These are phyloP conservation scores for Boechera stricta DNA, from an alignment of 345 rosid species.

Conservation along the genomic window DNA sequence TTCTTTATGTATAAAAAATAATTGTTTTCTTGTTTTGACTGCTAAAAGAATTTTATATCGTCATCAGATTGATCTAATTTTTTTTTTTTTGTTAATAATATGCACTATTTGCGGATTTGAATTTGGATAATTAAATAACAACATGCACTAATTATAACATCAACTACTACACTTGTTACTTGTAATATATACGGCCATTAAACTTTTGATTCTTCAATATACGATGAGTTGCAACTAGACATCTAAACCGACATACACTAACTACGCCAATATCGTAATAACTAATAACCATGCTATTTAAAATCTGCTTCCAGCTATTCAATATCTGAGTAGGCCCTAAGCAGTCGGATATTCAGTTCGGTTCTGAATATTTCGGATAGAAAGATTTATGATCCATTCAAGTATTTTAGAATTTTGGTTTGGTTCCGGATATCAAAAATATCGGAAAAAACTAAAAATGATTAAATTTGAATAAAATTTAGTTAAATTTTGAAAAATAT, in stretches of 20 bases:
- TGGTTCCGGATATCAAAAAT: too few species aligned
- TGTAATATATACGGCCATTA: background rate
- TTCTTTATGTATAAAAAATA: background rate
- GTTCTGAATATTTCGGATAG: too few species aligned
- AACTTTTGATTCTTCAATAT: background rate
- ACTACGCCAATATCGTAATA: background rate
- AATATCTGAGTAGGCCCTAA: background rate
- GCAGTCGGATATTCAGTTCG: too few species aligned
- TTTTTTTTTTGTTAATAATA: too few species aligned
- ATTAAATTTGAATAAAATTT: too few species aligned
- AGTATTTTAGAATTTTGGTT: too few species aligned
- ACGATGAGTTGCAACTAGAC: constrained; percentile 11
- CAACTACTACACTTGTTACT: background rate
- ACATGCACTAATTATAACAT: background rate
- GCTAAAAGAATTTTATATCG: too few species aligned
- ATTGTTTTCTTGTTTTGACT: background rate
- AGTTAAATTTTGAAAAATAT: too few species aligned
- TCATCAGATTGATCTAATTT: too few species aligned
- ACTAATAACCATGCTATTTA: constrained; percentile 6
- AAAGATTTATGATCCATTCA: too few species aligned
- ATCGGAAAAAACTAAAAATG: too few species aligned
- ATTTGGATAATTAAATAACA: background rate
- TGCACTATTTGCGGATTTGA: too few species aligned
- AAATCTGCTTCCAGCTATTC: constrained; percentile 4
- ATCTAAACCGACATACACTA: constrained; percentile 24